Evolutionary conservation across 768 basidiomycete species (phyloP), one percentile per base, ranked within the genome.

Genomic region (Tricholoma furcatifolium): DNA sequence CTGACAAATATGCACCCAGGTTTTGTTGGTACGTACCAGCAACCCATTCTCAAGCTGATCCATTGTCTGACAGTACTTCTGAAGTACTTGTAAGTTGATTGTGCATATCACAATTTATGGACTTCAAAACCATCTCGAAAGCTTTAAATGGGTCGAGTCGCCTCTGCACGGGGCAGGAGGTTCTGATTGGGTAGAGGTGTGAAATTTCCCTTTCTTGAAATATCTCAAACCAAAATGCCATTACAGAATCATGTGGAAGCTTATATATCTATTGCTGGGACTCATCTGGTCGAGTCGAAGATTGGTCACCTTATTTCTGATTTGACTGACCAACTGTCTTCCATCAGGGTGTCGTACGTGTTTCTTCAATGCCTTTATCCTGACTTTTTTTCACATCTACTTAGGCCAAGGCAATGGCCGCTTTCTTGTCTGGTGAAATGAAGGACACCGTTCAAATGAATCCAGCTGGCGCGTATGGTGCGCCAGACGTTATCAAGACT

Each of bases 141-240:
- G 93, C 65, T 80, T 95, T 63, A 96, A 97, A 74, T 99, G 96
- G 96, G 95, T 96, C 0, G 96, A 98, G 70, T 90, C 92, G 1
- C 85, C 86, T 8, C 71, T 78, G 39, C 84, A 87, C 57, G 94
- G 93, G 7, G 78, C 79, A 2, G 96, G 93, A 12, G 96, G 95
- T 2, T 71, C 83, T 6, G 73, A 81, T 23, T 98, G 96, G 96
- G 93, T 96, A 11, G 95, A 98, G 76, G 92, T 91, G 55, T 49
- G 70, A 52, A 31, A 21, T 14, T 3, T 27, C 15, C 30, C 31
- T 17, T 23, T 43, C 23, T 38, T 43, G 38, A 11, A 34, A 27
- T 38, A 2, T 11, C 23, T 11, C 18, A 17, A 47, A 39, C 18
- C 4, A 30, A 39, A 32, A 0, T 43, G 54, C 18, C 14, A 51